Percentiles rank a stretch among this genome's conserved stretches.
Evolutionary conservation across 805 yeast species (phyloP).

Genomic region (Candida xyloterini): DNA sequence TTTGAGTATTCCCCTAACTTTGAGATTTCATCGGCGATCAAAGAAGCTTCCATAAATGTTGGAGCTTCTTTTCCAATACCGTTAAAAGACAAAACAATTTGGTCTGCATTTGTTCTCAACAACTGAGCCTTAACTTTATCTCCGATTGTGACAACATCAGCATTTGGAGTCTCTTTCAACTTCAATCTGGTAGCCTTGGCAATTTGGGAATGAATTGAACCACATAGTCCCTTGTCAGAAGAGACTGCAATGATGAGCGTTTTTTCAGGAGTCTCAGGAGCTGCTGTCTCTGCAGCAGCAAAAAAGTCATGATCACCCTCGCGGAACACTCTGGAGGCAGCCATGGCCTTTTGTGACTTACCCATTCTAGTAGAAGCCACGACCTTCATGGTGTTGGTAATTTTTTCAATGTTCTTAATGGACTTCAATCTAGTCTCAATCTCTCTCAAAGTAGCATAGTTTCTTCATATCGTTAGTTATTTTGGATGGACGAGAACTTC

Average conservation of each 20-base stretch:
- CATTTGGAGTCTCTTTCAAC: constrained; percentile 57
- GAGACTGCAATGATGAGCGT: constrained; percentile 84
- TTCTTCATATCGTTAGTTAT: constrained; percentile 44
- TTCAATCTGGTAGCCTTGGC: constrained; percentile 82
- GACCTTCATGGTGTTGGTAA: constrained; percentile 99
- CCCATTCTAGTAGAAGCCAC: constrained; percentile 96
- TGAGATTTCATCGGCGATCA: constrained; percentile 80
- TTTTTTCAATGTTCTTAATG: constrained; percentile 97
- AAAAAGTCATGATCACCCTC: constrained; percentile 76
- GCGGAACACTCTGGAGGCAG: constrained; percentile 79
- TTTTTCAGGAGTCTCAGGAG: constrained; percentile 45
- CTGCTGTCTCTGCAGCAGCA: constrained; percentile 74
- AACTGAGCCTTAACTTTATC: constrained; percentile 92
- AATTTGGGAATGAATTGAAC: constrained; percentile 94
- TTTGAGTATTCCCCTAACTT: constrained; percentile 68
- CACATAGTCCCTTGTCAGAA: constrained; percentile 98
- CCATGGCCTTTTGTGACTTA: constrained; percentile 95
- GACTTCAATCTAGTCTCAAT: constrained; percentile 97
- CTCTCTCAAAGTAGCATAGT: constrained; percentile 97
- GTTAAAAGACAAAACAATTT: constrained; percentile 71
- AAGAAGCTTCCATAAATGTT: constrained; percentile 83
- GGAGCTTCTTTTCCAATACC: constrained; percentile 98
- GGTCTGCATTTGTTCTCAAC: constrained; percentile 71
- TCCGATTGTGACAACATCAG: constrained; percentile 86
- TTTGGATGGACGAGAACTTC: not conserved